Evolutionary conservation across 768 basidiomycete genomes (phyloP), one percentile per base, ranked within the genome.

Genomic region (Boletus subparvulus): DNA sequence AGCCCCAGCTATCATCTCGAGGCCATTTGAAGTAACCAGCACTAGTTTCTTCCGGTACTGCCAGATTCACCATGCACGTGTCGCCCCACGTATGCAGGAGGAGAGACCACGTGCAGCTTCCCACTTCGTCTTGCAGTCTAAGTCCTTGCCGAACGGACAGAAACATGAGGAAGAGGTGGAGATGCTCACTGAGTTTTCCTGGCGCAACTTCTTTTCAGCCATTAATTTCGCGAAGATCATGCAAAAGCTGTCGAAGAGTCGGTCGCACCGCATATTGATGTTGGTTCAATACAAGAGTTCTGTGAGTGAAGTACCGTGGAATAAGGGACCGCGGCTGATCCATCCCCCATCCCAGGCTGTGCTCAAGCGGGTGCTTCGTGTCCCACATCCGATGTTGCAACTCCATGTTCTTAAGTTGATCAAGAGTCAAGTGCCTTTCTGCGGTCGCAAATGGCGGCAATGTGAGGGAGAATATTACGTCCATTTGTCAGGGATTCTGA

Each of bases 381-480:
- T 99, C 12, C 86, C 90, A 64, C 97, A 99, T 65, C 92, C 94
- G 4, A 81, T 96, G 82, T 74, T 98, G 58, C 96, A 98, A 69
- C 80, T 98, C 26, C 93, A 97, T 73, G 85, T 97, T 10, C 79
- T 99, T 61, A 99, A 99, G 74, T 78, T 98, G 56, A 95, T 98
- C 78, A 99, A 99, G 79, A 95, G 93, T 61, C 97, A 98, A 80
- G 94, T 98, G 6, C 97, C 97, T 3, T 98, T 94, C 72, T 96
- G 94, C 67, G 97, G 96, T 19, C 81, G 96, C 41, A 98, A 96
- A 75, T 99, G 97, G 97, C 81, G 96, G 49, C 94, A 97, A 77
- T 90, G 95, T 97, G 74, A 65, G 83, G 71, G 43, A 48, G 47
- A 47, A 50, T 54, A 50, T 41, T 54, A 19, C 21, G 21, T 50